Evolutionary conservation across 495 filamentous ascomycete genomes (phyloP), one percentile per base, ranked within the genome.

Genomic region (Pyrenula massariospora): DNA sequence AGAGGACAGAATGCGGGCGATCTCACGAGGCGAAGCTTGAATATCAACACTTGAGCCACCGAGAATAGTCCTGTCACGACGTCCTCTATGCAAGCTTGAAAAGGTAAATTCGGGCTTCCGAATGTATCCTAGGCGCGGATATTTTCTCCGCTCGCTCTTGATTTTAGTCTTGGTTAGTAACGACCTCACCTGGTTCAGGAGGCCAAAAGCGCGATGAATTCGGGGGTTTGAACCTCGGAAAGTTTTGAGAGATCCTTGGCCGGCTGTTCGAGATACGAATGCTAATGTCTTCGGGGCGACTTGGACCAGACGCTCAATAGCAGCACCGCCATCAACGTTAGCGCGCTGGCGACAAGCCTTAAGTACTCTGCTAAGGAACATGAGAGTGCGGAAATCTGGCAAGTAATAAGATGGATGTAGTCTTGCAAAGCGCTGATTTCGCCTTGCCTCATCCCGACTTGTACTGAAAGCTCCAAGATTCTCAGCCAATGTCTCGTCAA

Each of bases 401-500:
- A 42, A 42, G 15, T 42, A 42, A 15, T 42, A 42, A 15, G 31
- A 42, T 42, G 31, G 31, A 15, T 42, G 5, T 15, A 42, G 31
- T 15, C 15, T 42, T 42, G 31, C 5, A 8, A 42, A 15, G 31
- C 31, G 31, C 31, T 42, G 31, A 42, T 42, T 42, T 5, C 31
- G 31, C 15, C 31, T 42, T 15, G 31, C 31, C 31, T 42, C 31
- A 15, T 5, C 31, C 5, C 31, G 31, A 42, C 15, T 42, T 5
- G 31, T 42, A 42, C 15, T 42, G 31, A 42, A 42, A 42, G 31
- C 31, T 42, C 15, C 31, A 15, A 42, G 31, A 15, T 42, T 42
- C 5, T 42, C 31, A 15, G 31, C 31, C 56, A 95, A 81, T 25
- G 82, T 76, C 12, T 70, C 59, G 68, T 95, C 90, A 69, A 85